Evolutionary conservation across 108 stramenopile genomes (phyloP).

Genomic region (Cylindrotheca closterium): DNA sequence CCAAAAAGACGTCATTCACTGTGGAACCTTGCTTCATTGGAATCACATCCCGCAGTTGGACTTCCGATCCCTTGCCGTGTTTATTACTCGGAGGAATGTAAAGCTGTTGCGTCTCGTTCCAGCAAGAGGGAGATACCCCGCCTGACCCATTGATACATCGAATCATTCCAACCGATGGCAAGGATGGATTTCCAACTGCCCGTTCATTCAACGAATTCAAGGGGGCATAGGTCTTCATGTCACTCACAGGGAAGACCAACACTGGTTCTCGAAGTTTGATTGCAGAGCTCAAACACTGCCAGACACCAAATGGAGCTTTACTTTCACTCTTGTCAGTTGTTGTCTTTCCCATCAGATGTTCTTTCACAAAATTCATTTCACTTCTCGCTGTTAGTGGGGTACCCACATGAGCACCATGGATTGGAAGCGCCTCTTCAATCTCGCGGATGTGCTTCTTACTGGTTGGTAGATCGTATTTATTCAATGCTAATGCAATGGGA

Average conservation of each 20-base stretch:
- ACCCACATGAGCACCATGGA: conserved; percentile 77
- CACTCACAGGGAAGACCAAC: conserved; percentile 77
- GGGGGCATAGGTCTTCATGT: conserved; percentile 66
- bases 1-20: conserved; percentile 76
- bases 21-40: conserved; percentile 87
- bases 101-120: conserved; percentile 38
- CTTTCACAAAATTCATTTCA: conserved; percentile 77
- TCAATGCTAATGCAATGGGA: conserved; percentile 86
- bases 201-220: conserved; percentile 55
- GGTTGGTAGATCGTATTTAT: conserved; percentile 78
- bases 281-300: conserved; percentile 74
- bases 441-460: conserved; percentile 40
- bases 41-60: conserved; percentile 64
- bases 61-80: not conserved
- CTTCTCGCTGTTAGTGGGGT: conserved; percentile 59
- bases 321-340: conserved; percentile 8
- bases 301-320: conserved; percentile 39
- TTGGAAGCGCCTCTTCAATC: conserved; percentile 54
- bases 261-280: conserved; percentile 59
- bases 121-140: conserved; percentile 58
- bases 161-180: conserved; percentile 74
- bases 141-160: conserved; percentile 56
- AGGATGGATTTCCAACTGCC: conserved; percentile 54
- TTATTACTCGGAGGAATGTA: conserved; percentile 18
- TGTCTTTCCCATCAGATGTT: conserved; percentile 38